phyloP scores from a whole-genome alignment of 163 green algal species.

The Volvox carteri region DNA sequence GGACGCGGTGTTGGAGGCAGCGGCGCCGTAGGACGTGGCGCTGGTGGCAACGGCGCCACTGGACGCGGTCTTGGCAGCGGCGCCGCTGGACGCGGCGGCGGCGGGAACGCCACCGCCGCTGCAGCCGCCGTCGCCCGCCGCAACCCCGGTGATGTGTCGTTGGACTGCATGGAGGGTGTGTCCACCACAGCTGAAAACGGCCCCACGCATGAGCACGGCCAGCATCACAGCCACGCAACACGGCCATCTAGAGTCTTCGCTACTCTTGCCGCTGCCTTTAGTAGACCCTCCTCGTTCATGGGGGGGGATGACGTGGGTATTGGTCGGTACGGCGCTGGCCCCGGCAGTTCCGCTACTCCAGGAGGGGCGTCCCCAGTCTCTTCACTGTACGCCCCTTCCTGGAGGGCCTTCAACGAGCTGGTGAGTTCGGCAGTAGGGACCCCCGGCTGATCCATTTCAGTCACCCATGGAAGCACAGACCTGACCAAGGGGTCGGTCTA shows the following conservation, averaged over 20 bases:
- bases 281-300: background rate
- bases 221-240: too few species aligned
- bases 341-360: background rate
- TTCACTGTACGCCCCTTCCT: background rate
- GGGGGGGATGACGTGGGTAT: background rate
- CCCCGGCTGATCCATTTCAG: too few species aligned
- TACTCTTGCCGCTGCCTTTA: background rate
- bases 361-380: background rate
- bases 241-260: background rate
- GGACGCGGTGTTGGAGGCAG: background rate
- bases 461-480: too few species aligned
- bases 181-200: background rate
- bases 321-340: background rate
- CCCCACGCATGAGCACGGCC: background rate
- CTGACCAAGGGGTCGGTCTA: too few species aligned
- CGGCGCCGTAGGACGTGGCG: background rate
- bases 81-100: background rate
- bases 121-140: background rate
- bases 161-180: conserved; percentile 34
- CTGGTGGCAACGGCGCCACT: background rate
- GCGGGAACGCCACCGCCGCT: background rate
- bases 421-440: too few species aligned
- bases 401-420: conserved; percentile 48
- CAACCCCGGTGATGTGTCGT: background rate
- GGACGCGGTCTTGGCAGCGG: background rate